phyloP scores from a whole-genome alignment of 176 grass and related monocot species.

The Oryza officinalis region DNA sequence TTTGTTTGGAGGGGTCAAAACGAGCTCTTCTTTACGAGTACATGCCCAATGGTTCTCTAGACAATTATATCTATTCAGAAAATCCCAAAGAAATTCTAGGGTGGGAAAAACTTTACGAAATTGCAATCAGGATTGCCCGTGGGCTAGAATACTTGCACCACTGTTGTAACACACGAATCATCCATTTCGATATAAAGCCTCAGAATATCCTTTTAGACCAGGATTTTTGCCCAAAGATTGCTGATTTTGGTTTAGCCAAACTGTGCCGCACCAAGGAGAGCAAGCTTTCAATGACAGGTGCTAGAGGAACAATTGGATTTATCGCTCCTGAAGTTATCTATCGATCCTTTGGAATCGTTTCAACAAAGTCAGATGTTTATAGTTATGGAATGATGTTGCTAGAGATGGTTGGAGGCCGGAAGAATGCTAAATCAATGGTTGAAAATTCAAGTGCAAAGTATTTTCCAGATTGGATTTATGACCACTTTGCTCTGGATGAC shows the following conservation, averaged over 20 bases:
- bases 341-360: slow-evolving; percentile 41
- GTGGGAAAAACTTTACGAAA: slow-evolving; percentile 48
- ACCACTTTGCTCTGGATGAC: slow-evolving; percentile 48
- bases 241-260: slow-evolving; percentile 63
- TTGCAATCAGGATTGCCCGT: slow-evolving; percentile 48
- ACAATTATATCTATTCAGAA: slow-evolving; percentile 56
- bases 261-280: slow-evolving; percentile 41
- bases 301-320: slow-evolving; percentile 55
- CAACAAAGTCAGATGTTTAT: slow-evolving; percentile 66
- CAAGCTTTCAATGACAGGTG: slow-evolving; percentile 44
- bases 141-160: slow-evolving; percentile 57
- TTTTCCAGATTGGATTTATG: slow-evolving; percentile 80
- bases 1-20: slow-evolving; percentile 54
- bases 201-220: slow-evolving; percentile 60
- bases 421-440: slow-evolving; percentile 28
- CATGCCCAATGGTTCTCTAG: slow-evolving; percentile 63
- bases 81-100: slow-evolving; percentile 46
- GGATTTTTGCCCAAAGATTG: slow-evolving; percentile 59
- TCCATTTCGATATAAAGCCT: slow-evolving; percentile 65
- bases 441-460: slow-evolving; percentile 44
- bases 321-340: slow-evolving; percentile 61
- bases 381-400: slow-evolving; percentile 76
- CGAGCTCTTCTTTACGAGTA: slow-evolving; percentile 59
- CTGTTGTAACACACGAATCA: slow-evolving; percentile 44
- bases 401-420: slow-evolving; percentile 65